These are phyloP conservation scores for Friedmanniomyces simplex DNA, from an alignment of 495 filamentous ascomycete species.

Conservation along the genomic window DNA sequence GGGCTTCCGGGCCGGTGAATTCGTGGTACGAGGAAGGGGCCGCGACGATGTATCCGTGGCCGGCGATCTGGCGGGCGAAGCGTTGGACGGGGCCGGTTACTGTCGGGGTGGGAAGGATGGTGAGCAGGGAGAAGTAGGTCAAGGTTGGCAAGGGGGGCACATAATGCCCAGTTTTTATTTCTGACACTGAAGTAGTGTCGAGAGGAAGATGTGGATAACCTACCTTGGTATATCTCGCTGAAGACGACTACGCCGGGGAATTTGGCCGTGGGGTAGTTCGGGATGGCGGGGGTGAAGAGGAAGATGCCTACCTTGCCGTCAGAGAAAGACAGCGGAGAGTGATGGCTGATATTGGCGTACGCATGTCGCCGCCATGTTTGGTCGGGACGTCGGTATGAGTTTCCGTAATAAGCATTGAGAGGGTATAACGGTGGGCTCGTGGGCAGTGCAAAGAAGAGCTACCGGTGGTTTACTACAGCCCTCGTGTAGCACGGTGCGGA, in stretches of 20 bases:
- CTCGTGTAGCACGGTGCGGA: too few species aligned
- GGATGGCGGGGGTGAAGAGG: constrained; percentile 75
- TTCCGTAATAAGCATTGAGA: constrained; percentile 56
- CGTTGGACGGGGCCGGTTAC: constrained; percentile 87
- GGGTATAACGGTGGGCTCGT: neutral
- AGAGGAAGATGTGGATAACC: constrained; percentile 6
- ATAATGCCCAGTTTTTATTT: too few species aligned
- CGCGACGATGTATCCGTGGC: constrained; percentile 87
- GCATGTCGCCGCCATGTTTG: constrained; percentile 53
- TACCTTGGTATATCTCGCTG: constrained; percentile 95
- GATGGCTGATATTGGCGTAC: constrained; percentile 32
- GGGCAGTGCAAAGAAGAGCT: neutral
- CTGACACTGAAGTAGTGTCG: neutral
- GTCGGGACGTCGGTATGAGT: constrained; percentile 57
- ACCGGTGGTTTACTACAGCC: too few species aligned
- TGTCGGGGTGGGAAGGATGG: constrained; percentile 25
- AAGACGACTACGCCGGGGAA: constrained; percentile 90
- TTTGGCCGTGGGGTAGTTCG: constrained; percentile 73
- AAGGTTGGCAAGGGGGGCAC: too few species aligned
- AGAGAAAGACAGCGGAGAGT: constrained; percentile 1
- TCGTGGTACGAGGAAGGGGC: constrained; percentile 89
- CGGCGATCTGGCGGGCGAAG: constrained; percentile 85
- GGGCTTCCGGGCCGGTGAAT: constrained; percentile 73
- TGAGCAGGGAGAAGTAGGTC: neutral
- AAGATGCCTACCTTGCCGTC: constrained; percentile 57